Conservation (phyloP, 2,329 filamentous ascomycete species). For the Fusarium luffae region DNA sequence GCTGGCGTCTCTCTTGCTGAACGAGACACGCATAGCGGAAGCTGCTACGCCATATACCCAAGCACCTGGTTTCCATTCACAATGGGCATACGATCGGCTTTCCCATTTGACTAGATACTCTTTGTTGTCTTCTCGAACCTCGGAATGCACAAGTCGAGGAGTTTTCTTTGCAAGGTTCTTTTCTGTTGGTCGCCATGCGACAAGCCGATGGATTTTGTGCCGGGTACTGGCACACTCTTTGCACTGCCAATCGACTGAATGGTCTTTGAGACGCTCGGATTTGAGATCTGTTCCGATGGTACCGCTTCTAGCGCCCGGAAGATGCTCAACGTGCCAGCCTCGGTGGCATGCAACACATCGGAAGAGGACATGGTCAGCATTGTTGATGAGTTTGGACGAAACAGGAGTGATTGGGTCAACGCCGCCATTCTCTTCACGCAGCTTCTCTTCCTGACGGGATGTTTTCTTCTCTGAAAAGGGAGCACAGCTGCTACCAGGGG, state of each 20-base stretch:
- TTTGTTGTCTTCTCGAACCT: slow-evolving; percentile 73
- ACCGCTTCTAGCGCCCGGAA: slow-evolving; percentile 63
- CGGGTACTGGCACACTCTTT: slow-evolving; percentile 75
- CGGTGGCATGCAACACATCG: slow-evolving; percentile 82
- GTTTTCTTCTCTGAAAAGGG: slow-evolving; percentile 80
- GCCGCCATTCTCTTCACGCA: slow-evolving; percentile 81
- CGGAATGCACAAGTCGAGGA: slow-evolving; percentile 50
- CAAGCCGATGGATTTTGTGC: slow-evolving; percentile 78
- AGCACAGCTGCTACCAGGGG: slow-evolving; percentile 73
- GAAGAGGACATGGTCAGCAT: slow-evolving; percentile 80
- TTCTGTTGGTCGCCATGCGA: slow-evolving; percentile 84
- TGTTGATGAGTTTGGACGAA: slow-evolving; percentile 74
- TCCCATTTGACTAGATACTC: slow-evolving; percentile 96
- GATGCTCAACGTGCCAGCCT: slow-evolving; percentile 85
- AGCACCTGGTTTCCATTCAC: slow-evolving; percentile 86
- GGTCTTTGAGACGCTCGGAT: slow-evolving; percentile 73
- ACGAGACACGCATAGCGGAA: slow-evolving; percentile 75
- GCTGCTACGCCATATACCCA: slow-evolving; percentile 84
- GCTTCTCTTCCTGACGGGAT: slow-evolving; percentile 82
- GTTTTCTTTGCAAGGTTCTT: slow-evolving; percentile 3
- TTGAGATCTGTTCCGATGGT: slow-evolving; percentile 50
- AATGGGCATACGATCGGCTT: slow-evolving; percentile 80
- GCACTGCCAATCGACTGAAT: slow-evolving; percentile 81
- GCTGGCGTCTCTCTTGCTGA: slow-evolving; percentile 75
- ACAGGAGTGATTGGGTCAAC: slow-evolving; percentile 79